Evolutionary conservation across 257 asterid genomes (phyloP), one percentile per base, ranked within the genome.

Genomic region (Rubia yunnanensis): DNA sequence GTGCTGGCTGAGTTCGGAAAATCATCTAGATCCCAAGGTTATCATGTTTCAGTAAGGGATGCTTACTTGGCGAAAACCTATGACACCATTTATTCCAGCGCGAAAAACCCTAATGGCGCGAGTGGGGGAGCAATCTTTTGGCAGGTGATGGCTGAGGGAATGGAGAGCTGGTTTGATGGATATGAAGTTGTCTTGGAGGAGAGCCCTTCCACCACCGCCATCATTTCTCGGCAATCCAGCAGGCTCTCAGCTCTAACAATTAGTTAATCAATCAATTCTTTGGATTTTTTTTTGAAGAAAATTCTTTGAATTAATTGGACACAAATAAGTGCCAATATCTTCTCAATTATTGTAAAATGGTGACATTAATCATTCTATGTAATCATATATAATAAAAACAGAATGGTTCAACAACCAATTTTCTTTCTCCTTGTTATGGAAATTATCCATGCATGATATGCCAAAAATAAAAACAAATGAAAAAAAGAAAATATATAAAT

Each of bases 141-240:
- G 76, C 76, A 76, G 60, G 46, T 71, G 20, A 13, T 76, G 66
- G 70, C 72, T 17, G 66, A 63, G 24, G 77, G 71, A 20, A 73
- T 77, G 76, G 76, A 49, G 17, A 69, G 5, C 13, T 66, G 22
- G 46, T 32, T 63, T 10, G 78, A 77, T 49, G 73, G 78, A 34
- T 77, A 73, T 66, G 74, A 73, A 31, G 55, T 73, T 35, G 70
- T 73, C 38, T 65, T 77, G 30, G 49, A 71, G 30, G 50, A 30
- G 20, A 66, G 41, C 39, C 75, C 73, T 24, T 65, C 76, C 44
- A 73, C 73, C 39, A 61, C 69, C 14, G 63, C 65, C 20, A 58
- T 77, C 7, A 77, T 77, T 20, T 20, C 77, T 24, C 60, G 24
- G 52, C 81, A 77, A 49, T 69, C 75, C 32, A 52, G 17, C 13